Conservation (phyloP, 2,329 filamentous ascomycete species). For the Pseudogymnoascus sp. region DNA sequence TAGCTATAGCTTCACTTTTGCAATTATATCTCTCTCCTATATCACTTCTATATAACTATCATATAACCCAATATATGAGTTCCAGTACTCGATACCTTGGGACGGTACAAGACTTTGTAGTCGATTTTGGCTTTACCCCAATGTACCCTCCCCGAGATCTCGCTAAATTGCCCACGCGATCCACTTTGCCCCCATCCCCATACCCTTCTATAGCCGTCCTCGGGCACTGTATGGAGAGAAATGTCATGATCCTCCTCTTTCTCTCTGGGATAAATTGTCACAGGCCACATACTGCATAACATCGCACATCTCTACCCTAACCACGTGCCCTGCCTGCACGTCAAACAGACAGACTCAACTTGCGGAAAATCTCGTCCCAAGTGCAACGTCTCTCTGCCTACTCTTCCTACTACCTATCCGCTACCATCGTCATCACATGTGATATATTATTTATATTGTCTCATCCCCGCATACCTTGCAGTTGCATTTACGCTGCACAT, state of each 20-base stretch:
- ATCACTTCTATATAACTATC: background rate
- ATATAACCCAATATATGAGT: no score
- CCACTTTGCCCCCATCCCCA: background rate
- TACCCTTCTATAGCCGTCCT: background rate
- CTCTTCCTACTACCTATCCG: background rate
- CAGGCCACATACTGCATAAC: background rate
- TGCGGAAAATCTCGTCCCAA: background rate
- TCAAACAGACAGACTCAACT: background rate
- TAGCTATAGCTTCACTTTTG: background rate
- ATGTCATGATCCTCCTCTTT: background rate
- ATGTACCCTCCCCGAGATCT: background rate
- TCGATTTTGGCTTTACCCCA: background rate
- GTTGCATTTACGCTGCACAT: background rate
- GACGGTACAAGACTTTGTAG: background rate
- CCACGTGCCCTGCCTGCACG: background rate
- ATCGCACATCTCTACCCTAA: background rate
- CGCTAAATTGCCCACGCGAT: conserved; percentile 1
- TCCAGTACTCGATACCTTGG: background rate
- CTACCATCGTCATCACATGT: background rate
- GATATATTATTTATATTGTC: background rate
- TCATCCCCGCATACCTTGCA: background rate
- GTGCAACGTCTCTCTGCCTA: background rate
- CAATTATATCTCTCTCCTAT: background rate
- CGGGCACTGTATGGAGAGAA: background rate
- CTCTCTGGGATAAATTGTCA: background rate